A percentile compares a stretch with the other conserved stretches of the same genome.
phyloP scores from a whole-genome alignment of 148 eudicot species.

The Tetragonia tetragonoides region DNA sequence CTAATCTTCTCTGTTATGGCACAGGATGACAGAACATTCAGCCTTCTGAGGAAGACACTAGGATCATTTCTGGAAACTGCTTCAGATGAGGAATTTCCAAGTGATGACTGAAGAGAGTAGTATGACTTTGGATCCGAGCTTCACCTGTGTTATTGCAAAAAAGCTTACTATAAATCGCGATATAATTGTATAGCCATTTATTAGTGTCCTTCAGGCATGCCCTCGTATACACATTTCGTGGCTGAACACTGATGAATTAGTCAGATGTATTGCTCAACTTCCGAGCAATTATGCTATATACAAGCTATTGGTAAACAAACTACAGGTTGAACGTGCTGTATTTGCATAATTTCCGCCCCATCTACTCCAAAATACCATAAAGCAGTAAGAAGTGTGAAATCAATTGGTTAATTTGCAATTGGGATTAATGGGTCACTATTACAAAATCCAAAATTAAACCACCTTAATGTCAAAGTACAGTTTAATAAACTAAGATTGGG shows the following conservation, averaged over 20 bases:
- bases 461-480: background rate
- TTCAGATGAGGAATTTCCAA: constrained; percentile 73
- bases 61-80: constrained; percentile 77
- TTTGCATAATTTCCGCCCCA: too few relatives aligned
- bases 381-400: too few relatives aligned
- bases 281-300: background rate
- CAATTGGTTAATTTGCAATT: background rate
- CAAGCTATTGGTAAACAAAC: background rate
- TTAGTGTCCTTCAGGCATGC: too few relatives aligned
- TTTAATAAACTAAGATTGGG: background rate
- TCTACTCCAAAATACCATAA: too few relatives aligned
- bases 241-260: background rate
- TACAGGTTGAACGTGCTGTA: too few relatives aligned
- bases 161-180: background rate
- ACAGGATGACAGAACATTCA: constrained; percentile 85
- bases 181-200: background rate
- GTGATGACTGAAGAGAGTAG: constrained; percentile 41
- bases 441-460: background rate
- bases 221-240: background rate
- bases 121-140: background rate
- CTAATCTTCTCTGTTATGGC: background rate
- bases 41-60: constrained; percentile 66
- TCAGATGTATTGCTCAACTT: background rate
- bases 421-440: too few relatives aligned
- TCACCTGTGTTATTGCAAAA: background rate